Percentiles rank a stretch among this genome's conserved stretches.
Evolutionary conservation across 257 asterid genomes (phyloP).

Genomic region (Plantago major): DNA sequence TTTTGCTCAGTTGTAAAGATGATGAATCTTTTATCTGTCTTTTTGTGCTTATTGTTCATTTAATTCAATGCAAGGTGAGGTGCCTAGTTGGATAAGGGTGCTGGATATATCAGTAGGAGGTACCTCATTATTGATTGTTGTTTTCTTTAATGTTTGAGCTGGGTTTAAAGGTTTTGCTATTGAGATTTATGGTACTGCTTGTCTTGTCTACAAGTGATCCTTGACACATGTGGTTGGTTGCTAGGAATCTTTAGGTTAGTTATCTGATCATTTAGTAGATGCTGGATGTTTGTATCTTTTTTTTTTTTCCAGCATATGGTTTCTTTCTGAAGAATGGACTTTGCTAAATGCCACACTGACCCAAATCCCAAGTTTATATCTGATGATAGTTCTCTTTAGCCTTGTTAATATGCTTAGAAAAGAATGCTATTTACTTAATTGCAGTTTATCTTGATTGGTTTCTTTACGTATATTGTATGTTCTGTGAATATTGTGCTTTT

Average conservation of each 20-base stretch:
- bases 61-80: constrained; percentile 20
- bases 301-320: too few species aligned
- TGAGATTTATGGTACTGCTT: neutral
- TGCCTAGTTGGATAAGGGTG: constrained; percentile 25
- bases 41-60: constrained; percentile 5
- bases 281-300: too few species aligned
- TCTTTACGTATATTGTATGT: too few species aligned
- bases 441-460: too few species aligned
- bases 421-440: too few species aligned
- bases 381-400: neutral
- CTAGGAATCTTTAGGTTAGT: too few species aligned
- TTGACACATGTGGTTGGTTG: too few species aligned
- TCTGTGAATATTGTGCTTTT: too few species aligned
- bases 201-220: neutral
- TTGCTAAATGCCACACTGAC: neutral
- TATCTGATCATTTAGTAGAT: too few species aligned
- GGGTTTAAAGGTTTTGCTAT: neutral
- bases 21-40: constrained; percentile 6
- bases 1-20: neutral
- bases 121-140: constrained; percentile 21
- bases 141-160: constrained; percentile 1
- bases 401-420: too few species aligned
- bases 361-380: neutral
- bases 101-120: constrained; percentile 1
- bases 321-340: too few species aligned